These are phyloP conservation scores for Strobilomyces dryophilus DNA, from an alignment of 768 basidiomycete species.

Conservation along the genomic window DNA sequence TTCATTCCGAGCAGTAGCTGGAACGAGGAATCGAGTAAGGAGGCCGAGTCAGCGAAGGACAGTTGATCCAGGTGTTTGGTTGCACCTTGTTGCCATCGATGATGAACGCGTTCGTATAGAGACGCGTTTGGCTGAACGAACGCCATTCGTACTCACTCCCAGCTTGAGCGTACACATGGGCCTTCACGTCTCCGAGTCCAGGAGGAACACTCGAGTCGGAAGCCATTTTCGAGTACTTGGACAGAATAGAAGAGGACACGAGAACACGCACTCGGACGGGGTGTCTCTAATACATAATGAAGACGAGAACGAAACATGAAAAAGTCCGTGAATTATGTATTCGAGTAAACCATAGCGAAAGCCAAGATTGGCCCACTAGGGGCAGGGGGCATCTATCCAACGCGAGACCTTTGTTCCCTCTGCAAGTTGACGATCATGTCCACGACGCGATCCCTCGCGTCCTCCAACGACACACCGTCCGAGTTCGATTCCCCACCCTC, in stretches of 20 bases:
- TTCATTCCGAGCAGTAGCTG: slow-evolving; percentile 75
- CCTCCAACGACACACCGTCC: slow-evolving; percentile 50
- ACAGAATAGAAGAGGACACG: background rate
- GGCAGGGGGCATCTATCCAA: slow-evolving; percentile 1
- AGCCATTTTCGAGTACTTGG: slow-evolving; percentile 9
- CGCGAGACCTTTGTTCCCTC: slow-evolving; percentile 23
- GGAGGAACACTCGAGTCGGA: slow-evolving; percentile 33
- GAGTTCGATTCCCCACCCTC: slow-evolving; percentile 16
- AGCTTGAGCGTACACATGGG: slow-evolving; percentile 34
- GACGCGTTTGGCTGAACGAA: slow-evolving; percentile 34
- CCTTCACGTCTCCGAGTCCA: slow-evolving; percentile 33
- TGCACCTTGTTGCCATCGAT: slow-evolving; percentile 47
- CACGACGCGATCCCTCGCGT: slow-evolving; percentile 72
- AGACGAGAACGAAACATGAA: background rate
- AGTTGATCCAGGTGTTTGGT: background rate
- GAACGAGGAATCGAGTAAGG: slow-evolving; percentile 35
- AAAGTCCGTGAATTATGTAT: background rate
- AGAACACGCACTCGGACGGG: background rate
- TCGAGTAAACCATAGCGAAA: background rate
- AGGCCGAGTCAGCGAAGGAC: background rate
- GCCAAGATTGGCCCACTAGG: too few relatives aligned
- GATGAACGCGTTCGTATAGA: slow-evolving; percentile 73
- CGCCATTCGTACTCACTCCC: slow-evolving; percentile 45
- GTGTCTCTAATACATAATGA: slow-evolving; percentile 13
- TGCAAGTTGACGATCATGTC: slow-evolving; percentile 55